Conservation (phyloP, 1,139 yeast genomes). For the Scheffersomyces quercinus region DNA sequence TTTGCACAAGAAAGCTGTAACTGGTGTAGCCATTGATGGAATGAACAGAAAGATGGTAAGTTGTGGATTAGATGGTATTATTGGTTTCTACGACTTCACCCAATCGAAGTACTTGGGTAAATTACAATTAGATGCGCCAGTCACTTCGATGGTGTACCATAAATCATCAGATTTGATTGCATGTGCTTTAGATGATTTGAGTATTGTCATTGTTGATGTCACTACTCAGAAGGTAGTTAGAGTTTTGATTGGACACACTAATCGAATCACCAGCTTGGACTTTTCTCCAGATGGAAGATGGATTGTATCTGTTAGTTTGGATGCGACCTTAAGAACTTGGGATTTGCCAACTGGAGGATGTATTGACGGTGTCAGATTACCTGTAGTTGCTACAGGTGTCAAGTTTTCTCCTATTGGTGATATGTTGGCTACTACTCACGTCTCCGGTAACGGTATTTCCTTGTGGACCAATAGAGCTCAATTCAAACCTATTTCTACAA, state of each 20-base stretch:
- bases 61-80: conserved; percentile 83
- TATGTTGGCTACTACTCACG: conserved; percentile 90
- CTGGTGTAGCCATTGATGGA: conserved; percentile 88
- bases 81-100: conserved; percentile 85
- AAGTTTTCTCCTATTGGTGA: conserved; percentile 89
- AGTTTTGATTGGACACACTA: conserved; percentile 85
- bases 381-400: conserved; percentile 76
- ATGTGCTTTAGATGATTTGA: conserved; percentile 80
- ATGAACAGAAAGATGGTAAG: conserved; percentile 87
- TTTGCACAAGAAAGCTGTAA: conserved; percentile 77
- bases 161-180: conserved; percentile 84
- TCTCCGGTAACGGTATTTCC: conserved; percentile 83
- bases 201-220: conserved; percentile 80
- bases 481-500: conserved; percentile 70
- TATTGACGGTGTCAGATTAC: conserved; percentile 84
- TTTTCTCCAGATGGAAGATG: conserved; percentile 96
- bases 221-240: conserved; percentile 82
- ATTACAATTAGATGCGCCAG: conserved; percentile 70
- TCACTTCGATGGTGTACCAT: conserved; percentile 76
- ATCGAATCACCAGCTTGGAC: conserved; percentile 84
- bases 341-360: conserved; percentile 97
- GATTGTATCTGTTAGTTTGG: conserved; percentile 83
- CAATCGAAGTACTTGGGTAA: conserved; percentile 70
- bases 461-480: conserved; percentile 93
- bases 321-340: conserved; percentile 93